Base-by-base conservation (phyloP, 805 yeast genomes). In the Maudiozyma pseudohumilis region DNA sequence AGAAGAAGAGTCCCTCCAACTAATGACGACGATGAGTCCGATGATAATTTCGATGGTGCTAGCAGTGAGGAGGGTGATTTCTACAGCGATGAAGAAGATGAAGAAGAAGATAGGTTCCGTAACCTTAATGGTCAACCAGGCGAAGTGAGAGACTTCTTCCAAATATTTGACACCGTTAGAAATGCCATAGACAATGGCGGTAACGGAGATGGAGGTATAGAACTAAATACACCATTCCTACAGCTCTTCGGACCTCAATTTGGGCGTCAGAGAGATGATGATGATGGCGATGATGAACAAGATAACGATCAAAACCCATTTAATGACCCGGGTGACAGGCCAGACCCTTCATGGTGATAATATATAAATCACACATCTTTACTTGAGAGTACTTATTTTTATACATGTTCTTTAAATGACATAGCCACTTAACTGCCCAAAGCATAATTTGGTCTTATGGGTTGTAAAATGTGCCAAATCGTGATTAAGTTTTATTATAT, bases 71-170 rank as follows among this genome's bases (percentile, higher is more conserved):
- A 46, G 13, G 55, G 44, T 7, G 49, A 44, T 2, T 29, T 32
- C 22, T 34, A 35, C 3, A 42, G 42, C 19, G 51, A 43, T 9
- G 44, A 44, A 22, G 47, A 46, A 16, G 22, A 21, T 4, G 40
- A 29, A 15, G 37, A 34, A 4, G 35, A 30, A 9, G 29, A 35
- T 26, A 19, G 38, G 12, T 39, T 35, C 16, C 39, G 40, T 39
- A 44, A 41, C 12, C 40, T 38, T 8, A 47, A 42, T 18, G 47
- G 42, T 16, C 41, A 39, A 22, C 40, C 37, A n/a, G 48, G 47
- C n/a, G 42, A 48, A 32, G 55, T 47, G 9, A 39, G 51, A n/a
- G 51, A 50, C 21, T 50, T 52, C 15, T 47, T 55, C 36, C 51
- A 48, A 36, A 48, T 52, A 10, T 50, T 55, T 13, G 50, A 51